phyloP scores from a whole-genome alignment of 192 early-diverging fungal species.

The Coemansia sp. region DNA sequence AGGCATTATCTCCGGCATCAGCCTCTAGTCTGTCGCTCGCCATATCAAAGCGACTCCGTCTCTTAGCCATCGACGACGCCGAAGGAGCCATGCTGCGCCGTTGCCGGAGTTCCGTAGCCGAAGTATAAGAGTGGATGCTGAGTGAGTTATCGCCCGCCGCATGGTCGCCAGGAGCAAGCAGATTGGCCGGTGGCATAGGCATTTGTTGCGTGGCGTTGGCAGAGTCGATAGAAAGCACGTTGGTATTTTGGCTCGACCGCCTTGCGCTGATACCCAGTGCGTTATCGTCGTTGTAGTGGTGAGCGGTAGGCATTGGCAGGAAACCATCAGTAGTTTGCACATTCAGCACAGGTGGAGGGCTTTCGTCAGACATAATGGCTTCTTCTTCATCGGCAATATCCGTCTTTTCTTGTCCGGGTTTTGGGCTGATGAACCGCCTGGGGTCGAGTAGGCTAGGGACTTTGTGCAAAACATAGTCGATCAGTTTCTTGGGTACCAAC shows the following conservation, averaged over 20 bases:
- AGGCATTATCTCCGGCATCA: conserved; percentile 33
- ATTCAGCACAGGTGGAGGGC: neutral
- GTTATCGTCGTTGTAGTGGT: conserved; percentile 33
- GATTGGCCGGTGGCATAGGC: conserved; percentile 6
- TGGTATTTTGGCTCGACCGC: conserved; percentile 32
- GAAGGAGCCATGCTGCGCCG: conserved; percentile 21
- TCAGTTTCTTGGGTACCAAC: conserved; percentile 36
- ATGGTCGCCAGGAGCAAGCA: conserved; percentile 3
- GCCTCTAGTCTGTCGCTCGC: conserved; percentile 2
- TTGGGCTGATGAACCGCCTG: neutral
- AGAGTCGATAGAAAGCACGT: conserved; percentile 44
- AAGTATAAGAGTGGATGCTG: conserved; percentile 44
- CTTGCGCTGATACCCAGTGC: neutral
- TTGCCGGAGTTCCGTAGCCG: conserved; percentile 45
- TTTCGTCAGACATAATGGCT: neutral
- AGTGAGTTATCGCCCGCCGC: neutral
- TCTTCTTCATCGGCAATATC: conserved; percentile 14
- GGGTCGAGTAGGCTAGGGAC: conserved; percentile 41
- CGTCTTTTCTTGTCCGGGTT: neutral
- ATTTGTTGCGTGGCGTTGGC: conserved; percentile 1
- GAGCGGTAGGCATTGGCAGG: conserved; percentile 31
- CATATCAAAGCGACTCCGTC: conserved; percentile 2
- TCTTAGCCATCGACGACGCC: neutral
- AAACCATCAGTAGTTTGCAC: neutral
- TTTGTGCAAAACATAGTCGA: conserved; percentile 39